Conservation (phyloP, 2,329 filamentous ascomycete genomes). For the Corinectria fuckeliana region DNA sequence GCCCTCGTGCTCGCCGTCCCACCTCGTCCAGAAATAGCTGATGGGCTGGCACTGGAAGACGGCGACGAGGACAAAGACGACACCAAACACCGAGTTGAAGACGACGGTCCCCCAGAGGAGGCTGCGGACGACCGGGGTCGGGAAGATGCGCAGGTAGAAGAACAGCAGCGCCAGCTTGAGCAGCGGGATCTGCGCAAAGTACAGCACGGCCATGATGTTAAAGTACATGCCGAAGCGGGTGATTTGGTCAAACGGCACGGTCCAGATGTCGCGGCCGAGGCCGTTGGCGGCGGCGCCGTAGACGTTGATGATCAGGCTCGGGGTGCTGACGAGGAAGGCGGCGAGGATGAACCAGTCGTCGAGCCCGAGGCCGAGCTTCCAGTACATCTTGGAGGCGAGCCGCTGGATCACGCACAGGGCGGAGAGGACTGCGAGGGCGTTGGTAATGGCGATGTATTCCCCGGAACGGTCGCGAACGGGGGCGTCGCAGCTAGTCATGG, state of each 20-base stretch:
- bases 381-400: constrained; percentile 44
- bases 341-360: constrained; percentile 48
- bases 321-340: constrained; percentile 38
- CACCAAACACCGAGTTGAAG: constrained; percentile 48
- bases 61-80: constrained; percentile 50
- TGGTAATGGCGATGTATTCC: constrained; percentile 42
- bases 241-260: constrained; percentile 48
- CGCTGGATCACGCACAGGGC: constrained; percentile 51
- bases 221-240: constrained; percentile 52
- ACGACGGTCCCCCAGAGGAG: constrained; percentile 51
- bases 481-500: constrained; percentile 36
- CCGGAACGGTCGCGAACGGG: constrained; percentile 41
- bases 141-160: constrained; percentile 64
- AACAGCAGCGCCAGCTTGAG: constrained; percentile 59
- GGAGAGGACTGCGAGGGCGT: constrained; percentile 44
- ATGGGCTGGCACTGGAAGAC: constrained; percentile 61
- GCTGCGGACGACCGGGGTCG: constrained; percentile 44
- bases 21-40: constrained; percentile 58
- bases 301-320: constrained; percentile 40
- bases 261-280: constrained; percentile 60
- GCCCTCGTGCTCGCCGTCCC: constrained; percentile 56
- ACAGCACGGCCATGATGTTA: constrained; percentile 51
- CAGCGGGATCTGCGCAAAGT: constrained; percentile 54
- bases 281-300: constrained; percentile 48
- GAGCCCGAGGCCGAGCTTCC: constrained; percentile 44